Evolutionary conservation across 1,284 basidiomycete species (phyloP).

Genomic region (Salmacisia buchloeana): DNA sequence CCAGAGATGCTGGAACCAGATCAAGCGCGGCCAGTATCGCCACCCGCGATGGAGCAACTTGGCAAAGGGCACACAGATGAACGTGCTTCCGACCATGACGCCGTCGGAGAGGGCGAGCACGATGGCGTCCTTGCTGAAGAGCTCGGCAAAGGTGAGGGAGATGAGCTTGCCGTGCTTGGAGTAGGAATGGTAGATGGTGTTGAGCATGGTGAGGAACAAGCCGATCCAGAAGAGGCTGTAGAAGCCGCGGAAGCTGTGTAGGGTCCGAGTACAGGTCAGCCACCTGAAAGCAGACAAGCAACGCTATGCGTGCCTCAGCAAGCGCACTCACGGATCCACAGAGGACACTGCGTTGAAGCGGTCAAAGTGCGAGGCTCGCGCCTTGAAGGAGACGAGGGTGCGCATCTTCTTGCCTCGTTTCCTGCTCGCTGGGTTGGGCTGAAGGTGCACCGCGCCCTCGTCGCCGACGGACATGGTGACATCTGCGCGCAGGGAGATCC

Average conservation of each 20-base stretch:
- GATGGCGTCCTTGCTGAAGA: slow-evolving; percentile 80
- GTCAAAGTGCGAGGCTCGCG: slow-evolving; percentile 33
- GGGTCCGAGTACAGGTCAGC: background rate
- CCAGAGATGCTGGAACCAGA: slow-evolving; percentile 36
- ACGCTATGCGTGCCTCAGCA: background rate
- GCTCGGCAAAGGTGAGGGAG: slow-evolving; percentile 72
- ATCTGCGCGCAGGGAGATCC: background rate
- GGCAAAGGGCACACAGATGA: slow-evolving; percentile 71
- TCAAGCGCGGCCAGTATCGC: slow-evolving; percentile 53
- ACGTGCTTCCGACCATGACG: slow-evolving; percentile 70
- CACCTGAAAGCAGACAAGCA: background rate
- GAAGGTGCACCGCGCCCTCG: slow-evolving; percentile 32
- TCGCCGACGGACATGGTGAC: slow-evolving; percentile 28
- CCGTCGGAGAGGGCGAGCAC: slow-evolving; percentile 78
- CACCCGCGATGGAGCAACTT: slow-evolving; percentile 29
- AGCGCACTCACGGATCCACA: slow-evolving; percentile 17
- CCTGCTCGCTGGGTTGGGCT: slow-evolving; percentile 21
- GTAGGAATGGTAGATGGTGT: slow-evolving; percentile 38
- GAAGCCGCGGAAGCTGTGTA: slow-evolving; percentile 40
- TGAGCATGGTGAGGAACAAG: slow-evolving; percentile 40
- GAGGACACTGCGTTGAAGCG: slow-evolving; percentile 28
- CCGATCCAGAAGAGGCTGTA: slow-evolving; percentile 49
- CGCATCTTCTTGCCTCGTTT: slow-evolving; percentile 18
- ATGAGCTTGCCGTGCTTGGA: slow-evolving; percentile 61
- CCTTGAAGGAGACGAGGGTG: slow-evolving; percentile 37